Evolutionary conservation across 441 rosid species (phyloP), one percentile per base, ranked within the genome.

Genomic region (Capsella rubella): DNA sequence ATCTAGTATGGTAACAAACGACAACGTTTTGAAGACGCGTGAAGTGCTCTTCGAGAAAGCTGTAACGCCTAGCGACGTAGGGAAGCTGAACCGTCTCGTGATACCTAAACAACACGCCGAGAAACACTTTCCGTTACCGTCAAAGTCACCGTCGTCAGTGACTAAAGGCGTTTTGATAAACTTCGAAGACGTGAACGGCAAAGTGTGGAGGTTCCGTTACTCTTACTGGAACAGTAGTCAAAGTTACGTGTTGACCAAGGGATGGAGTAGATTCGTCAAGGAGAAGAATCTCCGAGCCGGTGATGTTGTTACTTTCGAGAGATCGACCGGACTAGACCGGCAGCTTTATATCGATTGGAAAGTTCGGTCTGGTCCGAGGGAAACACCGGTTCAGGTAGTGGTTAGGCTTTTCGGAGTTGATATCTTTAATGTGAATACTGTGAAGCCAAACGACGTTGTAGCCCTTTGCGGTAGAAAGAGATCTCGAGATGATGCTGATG

Each of bases 151-250:
- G 91, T 86, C 57, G 91, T 86, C 88, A 75, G 97, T 89, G 25
- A 76, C 67, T 5, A 94, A 92, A 76, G 99, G 97, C 3, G 67
- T 90, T 40, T 46, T 94, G 64, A 71, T 77, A 5, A 76, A 76
- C 40, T 76, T 76, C 27, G 76, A 76, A 64, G 80, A 76, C 52
- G 67, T 88, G 16, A 87, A 78, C 0, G 97, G 97, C 0, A 94
- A 89, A 81, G 94, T 94, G 11, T 94, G 99, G 99, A 58, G 97
- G 78, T 94, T 94, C 66, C 80, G 97, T 67, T 91, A 94, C 72
- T 94, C 98, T 0, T 91, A 94, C 73, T 94, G 97, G 99, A 94
- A 87, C 70, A 94, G 95, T 31, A 94, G 98, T 78, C 98, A 94
- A 43, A 92, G 97, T 64, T 94, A 92, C 51, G 99, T 94, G 47